phyloP scores from a whole-genome alignment of 805 yeast species.

The Wickerhamiella cacticola region DNA sequence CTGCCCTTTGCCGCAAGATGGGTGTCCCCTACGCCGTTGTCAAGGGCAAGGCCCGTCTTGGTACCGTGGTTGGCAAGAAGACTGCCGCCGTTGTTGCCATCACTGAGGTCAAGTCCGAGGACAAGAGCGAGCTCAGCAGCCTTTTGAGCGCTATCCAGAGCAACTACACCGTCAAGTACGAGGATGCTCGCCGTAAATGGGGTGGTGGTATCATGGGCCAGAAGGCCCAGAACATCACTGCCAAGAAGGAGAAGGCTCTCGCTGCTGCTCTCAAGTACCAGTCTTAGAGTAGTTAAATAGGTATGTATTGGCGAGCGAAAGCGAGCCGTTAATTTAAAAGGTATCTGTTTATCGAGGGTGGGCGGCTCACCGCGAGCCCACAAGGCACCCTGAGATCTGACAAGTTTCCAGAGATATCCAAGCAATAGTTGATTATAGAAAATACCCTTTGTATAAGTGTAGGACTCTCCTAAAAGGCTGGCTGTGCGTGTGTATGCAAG shows the following conservation, averaged over 20 bases:
- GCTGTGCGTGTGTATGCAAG: no score
- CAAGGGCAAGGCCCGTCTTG: constrained; percentile 98
- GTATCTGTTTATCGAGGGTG: no score
- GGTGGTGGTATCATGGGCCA: constrained; percentile 99
- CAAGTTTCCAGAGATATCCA: no score
- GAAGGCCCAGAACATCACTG: constrained; percentile 78
- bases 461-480: no score
- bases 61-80: constrained; percentile 95
- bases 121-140: constrained; percentile 88
- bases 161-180: constrained; percentile 88
- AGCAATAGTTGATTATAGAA: no score
- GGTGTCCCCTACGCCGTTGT: constrained; percentile 98
- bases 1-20: constrained; percentile 98
- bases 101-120: constrained; percentile 89
- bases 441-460: no score
- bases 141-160: constrained; percentile 86
- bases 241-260: constrained; percentile 54
- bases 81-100: constrained; percentile 94
- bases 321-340: no score
- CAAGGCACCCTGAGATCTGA: no score
- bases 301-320: no score
- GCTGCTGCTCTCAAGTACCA: constrained; percentile 28
- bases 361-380: no score
- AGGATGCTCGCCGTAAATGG: constrained; percentile 96
- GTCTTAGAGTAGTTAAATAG: no score